Base-by-base conservation (phyloP, 495 filamentous ascomycete genomes). In the Tuber magnatum region DNA sequence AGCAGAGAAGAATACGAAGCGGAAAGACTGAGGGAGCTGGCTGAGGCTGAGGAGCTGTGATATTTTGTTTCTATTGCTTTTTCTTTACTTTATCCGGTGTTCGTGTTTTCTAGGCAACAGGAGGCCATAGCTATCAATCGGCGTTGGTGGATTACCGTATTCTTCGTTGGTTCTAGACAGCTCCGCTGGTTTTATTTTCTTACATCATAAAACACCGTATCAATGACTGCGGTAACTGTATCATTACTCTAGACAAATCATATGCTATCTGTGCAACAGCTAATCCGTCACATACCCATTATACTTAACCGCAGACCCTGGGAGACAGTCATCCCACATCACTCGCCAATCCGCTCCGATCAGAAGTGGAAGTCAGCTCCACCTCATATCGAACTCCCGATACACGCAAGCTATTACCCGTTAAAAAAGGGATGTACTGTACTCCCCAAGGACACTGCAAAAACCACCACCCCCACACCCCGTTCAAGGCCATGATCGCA, bases 1-100 rank as follows among this genome's bases (percentile, higher is more conserved):
- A 82, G 69, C 77, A 82, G 56, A 77, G 83, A 65, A 72, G 75
- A 74, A 83, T 85, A 86, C 83, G 78, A 78, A 73, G 73, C 84
- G 83, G 76, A 83, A 42, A 70, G 77, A 3, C 42, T 73, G 39
- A 81, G 73, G 70, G 73, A 78, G 46, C 18, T 72, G 38, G 79
- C 72, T 24, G 75, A 81, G 39, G 79, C 80, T 16, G 78, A 80
- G 51, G 76, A 73, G 2, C 24, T 65, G 43, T 79, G 73, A 65
- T 46, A 2, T 16, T 39, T 72, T n/a, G n/a, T 12, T 48, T 22
- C 24, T 14, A 18, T 69, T 18, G 14, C 14, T 32, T 65, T 35
- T n/a, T 51, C 46, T 56, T n/a, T 12, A 10, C 56, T 35, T 65
- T 65, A 35, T 65, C 28, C 14, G 28, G 28, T 65, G 18, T 56